Conservation (phyloP, 768 basidiomycete species). For the Mycena capillaripes region DNA sequence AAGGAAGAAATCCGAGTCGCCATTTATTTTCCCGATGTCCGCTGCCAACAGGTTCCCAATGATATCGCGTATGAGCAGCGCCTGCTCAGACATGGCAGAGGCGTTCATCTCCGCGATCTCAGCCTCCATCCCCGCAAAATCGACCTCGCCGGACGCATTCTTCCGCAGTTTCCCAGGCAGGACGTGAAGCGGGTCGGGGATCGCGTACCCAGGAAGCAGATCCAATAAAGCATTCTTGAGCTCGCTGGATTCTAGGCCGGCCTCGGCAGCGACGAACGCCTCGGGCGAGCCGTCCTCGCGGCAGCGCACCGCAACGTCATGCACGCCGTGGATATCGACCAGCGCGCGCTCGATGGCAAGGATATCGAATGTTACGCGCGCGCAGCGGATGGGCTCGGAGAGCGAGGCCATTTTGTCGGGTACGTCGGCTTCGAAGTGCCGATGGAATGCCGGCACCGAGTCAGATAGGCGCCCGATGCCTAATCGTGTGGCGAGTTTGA, state of each 20-base stretch:
- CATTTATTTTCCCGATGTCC: conserved; percentile 46
- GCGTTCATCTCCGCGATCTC: conserved; percentile 39
- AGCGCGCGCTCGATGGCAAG: conserved; percentile 46
- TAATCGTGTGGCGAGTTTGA: conserved; percentile 45
- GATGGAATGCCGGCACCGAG: conserved; percentile 45
- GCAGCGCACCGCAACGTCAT: conserved; percentile 52
- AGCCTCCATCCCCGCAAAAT: conserved; percentile 49
- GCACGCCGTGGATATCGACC: conserved; percentile 44
- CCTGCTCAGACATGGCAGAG: conserved; percentile 46
- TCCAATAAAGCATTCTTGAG: conserved; percentile 40
- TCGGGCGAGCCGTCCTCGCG: conserved; percentile 50
- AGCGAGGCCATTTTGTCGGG: conserved; percentile 50
- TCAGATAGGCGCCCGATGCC: neutral
- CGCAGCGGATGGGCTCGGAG: conserved; percentile 54
- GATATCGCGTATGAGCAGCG: conserved; percentile 53
- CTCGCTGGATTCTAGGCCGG: conserved; percentile 35
- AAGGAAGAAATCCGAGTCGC: conserved; percentile 59
- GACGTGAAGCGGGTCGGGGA: conserved; percentile 54
- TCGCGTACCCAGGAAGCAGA: conserved; percentile 54
- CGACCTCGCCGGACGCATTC: conserved; percentile 42
- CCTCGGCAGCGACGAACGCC: conserved; percentile 51
- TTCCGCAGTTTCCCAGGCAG: conserved; percentile 42
- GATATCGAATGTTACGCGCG: conserved; percentile 47
- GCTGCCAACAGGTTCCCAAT: conserved; percentile 49
- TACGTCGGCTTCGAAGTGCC: conserved; percentile 57